These are phyloP conservation scores for Plasmodium gallinaceum DNA, from an alignment of 169 alveolate genomes.

Conservation along the genomic window DNA sequence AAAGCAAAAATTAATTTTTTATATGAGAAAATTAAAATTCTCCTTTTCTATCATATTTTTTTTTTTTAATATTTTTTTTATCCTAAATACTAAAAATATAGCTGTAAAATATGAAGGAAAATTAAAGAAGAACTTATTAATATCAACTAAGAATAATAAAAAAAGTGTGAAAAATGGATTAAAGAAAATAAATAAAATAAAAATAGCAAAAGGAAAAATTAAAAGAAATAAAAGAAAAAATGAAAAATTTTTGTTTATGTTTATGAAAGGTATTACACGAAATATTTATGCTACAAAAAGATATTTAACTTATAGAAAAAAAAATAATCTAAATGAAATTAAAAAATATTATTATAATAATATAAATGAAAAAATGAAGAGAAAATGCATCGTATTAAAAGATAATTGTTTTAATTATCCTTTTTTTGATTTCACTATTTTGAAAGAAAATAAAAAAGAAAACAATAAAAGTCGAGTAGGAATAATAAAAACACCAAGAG, in stretches of 20 bases:
- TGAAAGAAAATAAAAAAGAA: slow-evolving; percentile 25
- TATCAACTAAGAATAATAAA: no score
- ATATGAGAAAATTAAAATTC: slow-evolving; percentile 9
- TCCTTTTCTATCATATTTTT: background rate
- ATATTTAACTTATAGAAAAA: no score
- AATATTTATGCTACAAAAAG: background rate
- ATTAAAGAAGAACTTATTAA: background rate
- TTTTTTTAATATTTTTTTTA: background rate
- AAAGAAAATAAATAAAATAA: background rate
- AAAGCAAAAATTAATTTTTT: background rate
- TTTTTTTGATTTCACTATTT: slow-evolving; percentile 27
- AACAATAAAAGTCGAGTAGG: slow-evolving; percentile 94
- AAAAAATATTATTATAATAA: background rate
- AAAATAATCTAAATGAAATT: background rate
- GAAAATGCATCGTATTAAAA: background rate
- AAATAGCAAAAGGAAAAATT: background rate
- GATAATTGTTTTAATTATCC: slow-evolving; percentile 20
- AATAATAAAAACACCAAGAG: slow-evolving; percentile 95
- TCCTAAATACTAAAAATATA: no score
- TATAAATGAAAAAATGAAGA: background rate
- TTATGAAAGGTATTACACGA: background rate
- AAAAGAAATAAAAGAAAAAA: background rate
- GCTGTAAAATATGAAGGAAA: slow-evolving; percentile 6
- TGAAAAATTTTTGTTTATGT: background rate
- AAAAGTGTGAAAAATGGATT: background rate